phyloP scores from a whole-genome alignment of 2,329 filamentous ascomycete genomes.

The Hymenoscyphus occultus region DNA sequence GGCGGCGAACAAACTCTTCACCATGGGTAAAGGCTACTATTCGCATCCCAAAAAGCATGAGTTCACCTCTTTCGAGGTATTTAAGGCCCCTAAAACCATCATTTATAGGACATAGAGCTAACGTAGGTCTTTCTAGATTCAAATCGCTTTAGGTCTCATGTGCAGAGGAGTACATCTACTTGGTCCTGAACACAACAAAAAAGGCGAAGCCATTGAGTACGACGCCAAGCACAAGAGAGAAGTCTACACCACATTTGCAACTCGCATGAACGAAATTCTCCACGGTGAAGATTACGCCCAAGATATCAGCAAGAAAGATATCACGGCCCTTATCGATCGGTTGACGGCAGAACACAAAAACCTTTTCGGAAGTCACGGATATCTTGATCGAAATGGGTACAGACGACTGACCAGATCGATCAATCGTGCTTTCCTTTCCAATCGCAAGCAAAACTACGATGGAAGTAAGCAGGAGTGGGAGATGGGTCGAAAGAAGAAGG shows the following conservation, averaged over 20 bases:
- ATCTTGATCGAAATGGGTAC: neutral
- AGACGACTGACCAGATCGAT: neutral
- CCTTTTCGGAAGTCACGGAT: neutral
- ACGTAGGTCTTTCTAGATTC: neutral
- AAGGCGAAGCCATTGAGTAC: neutral
- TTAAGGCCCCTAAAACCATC: neutral
- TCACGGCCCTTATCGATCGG: neutral
- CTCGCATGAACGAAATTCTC: neutral
- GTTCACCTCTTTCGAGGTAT: conserved; percentile 2
- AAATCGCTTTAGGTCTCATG: neutral
- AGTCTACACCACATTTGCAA: neutral
- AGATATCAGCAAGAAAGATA: neutral
- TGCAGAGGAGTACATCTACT: neutral
- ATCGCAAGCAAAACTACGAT: neutral
- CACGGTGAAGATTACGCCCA: neutral
- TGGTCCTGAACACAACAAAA: neutral
- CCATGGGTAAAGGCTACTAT: neutral
- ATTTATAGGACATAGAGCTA: neutral
- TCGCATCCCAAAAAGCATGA: neutral
- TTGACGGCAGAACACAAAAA: neutral
- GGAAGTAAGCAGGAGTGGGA: neutral
- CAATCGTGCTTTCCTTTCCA: neutral
- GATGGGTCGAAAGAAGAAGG: neutral
- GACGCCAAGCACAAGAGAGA: neutral
- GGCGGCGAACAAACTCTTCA: neutral